Evolutionary conservation across 2,329 filamentous ascomycete genomes (phyloP).

Genomic region (Cucurbitaria berberidis): DNA sequence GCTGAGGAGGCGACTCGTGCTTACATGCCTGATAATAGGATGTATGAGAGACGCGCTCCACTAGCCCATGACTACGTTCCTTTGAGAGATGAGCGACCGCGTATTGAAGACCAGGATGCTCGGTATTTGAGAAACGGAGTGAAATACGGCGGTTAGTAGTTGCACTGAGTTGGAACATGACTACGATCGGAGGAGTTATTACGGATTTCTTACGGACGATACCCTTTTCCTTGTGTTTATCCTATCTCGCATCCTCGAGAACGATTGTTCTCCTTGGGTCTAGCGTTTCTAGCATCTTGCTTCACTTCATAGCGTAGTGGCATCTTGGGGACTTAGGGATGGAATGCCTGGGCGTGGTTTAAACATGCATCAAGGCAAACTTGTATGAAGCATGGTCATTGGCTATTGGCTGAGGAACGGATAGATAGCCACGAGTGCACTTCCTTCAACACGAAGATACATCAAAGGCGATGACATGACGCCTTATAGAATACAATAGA

Average conservation of each 20-base stretch:
- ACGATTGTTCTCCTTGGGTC: background rate
- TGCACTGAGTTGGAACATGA: conserved; percentile 14
- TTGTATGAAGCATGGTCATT: background rate
- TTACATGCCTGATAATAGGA: conserved; percentile 18
- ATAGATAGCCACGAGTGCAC: background rate
- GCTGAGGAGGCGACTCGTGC: conserved; percentile 13
- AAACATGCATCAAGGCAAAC: background rate
- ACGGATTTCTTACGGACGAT: conserved; percentile 29
- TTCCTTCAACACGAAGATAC: background rate
- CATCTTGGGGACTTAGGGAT: background rate
- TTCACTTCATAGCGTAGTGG: conserved; percentile 1
- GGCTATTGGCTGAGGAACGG: background rate
- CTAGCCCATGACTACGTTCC: conserved; percentile 18
- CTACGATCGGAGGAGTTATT: conserved; percentile 15
- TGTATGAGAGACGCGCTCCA: conserved; percentile 16
- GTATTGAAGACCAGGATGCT: conserved; percentile 11
- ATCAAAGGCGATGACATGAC: background rate
- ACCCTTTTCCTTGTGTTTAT: conserved; percentile 31
- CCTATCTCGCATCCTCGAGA: conserved; percentile 14
- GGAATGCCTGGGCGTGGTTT: background rate
- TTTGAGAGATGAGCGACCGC: conserved; percentile 14
- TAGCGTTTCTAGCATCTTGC: background rate
- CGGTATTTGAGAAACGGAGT: conserved; percentile 18
- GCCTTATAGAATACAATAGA: background rate
- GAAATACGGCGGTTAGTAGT: conserved; percentile 19